These are phyloP conservation scores for Neurospora intermedia DNA, from an alignment of 495 filamentous ascomycete species.

Conservation along the genomic window DNA sequence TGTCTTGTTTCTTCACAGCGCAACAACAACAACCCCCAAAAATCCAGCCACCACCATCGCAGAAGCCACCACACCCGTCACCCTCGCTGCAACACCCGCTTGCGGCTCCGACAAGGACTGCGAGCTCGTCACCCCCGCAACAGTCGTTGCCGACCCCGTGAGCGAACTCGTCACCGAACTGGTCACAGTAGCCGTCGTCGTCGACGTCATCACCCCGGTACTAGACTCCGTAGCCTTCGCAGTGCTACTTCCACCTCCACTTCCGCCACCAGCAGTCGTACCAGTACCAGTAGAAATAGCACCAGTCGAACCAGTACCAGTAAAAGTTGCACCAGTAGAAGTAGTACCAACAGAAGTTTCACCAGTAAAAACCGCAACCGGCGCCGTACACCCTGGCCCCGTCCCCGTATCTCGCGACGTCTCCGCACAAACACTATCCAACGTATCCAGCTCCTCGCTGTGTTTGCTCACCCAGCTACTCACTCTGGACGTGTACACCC, in stretches of 20 bases:
- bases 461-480: neutral
- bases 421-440: neutral
- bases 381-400: neutral
- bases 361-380: neutral
- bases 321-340: neutral
- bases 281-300: neutral
- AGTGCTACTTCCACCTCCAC: neutral
- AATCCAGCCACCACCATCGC: slow-evolving; percentile 15
- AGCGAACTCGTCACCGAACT: neutral
- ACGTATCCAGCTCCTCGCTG: neutral
- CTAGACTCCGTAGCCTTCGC: neutral
- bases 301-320: neutral
- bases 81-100: neutral
- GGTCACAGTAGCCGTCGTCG: neutral
- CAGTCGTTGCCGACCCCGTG: neutral
- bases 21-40: slow-evolving; percentile 16
- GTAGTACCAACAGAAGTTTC: no score
- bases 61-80: slow-evolving; percentile 9
- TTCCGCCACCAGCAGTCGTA: neutral
- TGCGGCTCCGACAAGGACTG: neutral
- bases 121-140: neutral
- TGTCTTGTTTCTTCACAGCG: slow-evolving; percentile 4
- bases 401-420: neutral
- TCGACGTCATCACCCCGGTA: neutral
- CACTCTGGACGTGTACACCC: neutral